phyloP scores from a whole-genome alignment of 1,284 basidiomycete species.

The Hortiboletus rubellus region DNA sequence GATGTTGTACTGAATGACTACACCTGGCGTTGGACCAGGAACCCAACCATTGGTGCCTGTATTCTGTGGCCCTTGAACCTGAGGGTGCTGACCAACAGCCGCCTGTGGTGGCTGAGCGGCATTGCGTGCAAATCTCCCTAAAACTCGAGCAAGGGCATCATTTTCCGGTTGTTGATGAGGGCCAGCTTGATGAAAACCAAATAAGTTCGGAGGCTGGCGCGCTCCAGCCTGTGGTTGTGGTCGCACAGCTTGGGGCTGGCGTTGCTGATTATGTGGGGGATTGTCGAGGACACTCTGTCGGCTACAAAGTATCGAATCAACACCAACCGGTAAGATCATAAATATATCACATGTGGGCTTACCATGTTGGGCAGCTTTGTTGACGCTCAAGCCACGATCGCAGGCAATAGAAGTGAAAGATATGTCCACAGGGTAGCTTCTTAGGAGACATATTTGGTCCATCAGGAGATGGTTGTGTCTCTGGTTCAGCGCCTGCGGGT shows the following conservation, averaged over 20 bases:
- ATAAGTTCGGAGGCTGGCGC: conserved; percentile 32
- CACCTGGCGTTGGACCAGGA: conserved; percentile 37
- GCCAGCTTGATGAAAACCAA: conserved; percentile 30
- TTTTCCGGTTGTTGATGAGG: conserved; percentile 36
- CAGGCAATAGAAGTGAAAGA: conserved; percentile 98
- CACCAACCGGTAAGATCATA: conserved; percentile 3
- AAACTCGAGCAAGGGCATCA: conserved; percentile 43
- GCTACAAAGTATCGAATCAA: conserved; percentile 42
- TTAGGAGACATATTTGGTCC: conserved; percentile 96
- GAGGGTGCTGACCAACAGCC: conserved; percentile 19
- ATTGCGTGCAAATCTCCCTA: conserved; percentile 52
- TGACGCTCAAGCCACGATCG: conserved; percentile 98
- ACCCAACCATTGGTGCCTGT: conserved; percentile 30
- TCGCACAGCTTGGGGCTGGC: conserved; percentile 37
- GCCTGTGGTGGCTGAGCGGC: conserved; percentile 30
- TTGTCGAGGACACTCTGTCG: conserved; percentile 83
- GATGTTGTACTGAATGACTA: conserved; percentile 59
- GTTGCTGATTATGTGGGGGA: conserved; percentile 34
- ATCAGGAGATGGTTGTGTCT: conserved; percentile 43
- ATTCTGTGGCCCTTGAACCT: conserved; percentile 26
- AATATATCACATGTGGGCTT: conserved; percentile 27
- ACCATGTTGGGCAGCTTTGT: conserved; percentile 96
- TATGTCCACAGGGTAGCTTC: conserved; percentile 93
- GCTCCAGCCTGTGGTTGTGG: conserved; percentile 38
- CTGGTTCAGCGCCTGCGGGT: conserved; percentile 34